Evolutionary conservation across 257 asterid species (phyloP).

Genomic region (Anisodus tanguticus): DNA sequence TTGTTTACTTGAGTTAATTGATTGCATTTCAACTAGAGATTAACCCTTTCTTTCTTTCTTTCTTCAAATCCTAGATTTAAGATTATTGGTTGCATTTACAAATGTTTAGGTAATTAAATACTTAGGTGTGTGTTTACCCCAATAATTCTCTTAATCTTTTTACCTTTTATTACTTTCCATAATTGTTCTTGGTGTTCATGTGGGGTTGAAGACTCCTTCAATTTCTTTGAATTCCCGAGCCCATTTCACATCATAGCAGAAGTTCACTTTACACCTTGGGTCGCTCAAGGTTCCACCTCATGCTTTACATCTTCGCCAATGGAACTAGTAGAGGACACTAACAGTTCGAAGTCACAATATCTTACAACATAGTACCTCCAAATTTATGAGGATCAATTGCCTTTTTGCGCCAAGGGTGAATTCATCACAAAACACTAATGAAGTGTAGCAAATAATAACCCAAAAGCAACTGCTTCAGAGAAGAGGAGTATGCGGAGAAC

Average conservation of each 20-base stretch:
- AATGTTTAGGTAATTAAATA: too few species aligned
- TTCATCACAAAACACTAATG: neutral
- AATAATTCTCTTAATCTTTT: too few species aligned
- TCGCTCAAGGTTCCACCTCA: neutral
- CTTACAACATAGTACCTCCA: neutral
- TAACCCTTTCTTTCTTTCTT: too few species aligned
- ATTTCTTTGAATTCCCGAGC: too few species aligned
- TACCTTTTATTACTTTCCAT: too few species aligned
- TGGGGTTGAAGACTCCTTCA: too few species aligned
- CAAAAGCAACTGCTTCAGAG: neutral
- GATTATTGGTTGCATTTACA: too few species aligned
- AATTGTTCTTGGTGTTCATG: too few species aligned
- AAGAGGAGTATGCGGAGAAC: neutral
- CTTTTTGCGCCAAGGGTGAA: neutral
- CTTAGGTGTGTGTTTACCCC: too few species aligned
- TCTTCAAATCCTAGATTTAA: too few species aligned
- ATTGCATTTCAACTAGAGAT: too few species aligned
- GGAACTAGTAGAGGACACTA: neutral
- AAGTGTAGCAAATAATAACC: neutral
- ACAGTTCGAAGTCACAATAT: neutral
- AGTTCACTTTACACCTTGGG: conserved; percentile 11
- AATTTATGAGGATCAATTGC: neutral
- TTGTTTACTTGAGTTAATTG: too few species aligned
- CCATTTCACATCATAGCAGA: neutral
- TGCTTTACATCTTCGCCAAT: neutral